These are phyloP conservation scores for Polytrichum formosum DNA, from an alignment of 225 moss, liverwort and hornwort genomes.

Conservation along the genomic window DNA sequence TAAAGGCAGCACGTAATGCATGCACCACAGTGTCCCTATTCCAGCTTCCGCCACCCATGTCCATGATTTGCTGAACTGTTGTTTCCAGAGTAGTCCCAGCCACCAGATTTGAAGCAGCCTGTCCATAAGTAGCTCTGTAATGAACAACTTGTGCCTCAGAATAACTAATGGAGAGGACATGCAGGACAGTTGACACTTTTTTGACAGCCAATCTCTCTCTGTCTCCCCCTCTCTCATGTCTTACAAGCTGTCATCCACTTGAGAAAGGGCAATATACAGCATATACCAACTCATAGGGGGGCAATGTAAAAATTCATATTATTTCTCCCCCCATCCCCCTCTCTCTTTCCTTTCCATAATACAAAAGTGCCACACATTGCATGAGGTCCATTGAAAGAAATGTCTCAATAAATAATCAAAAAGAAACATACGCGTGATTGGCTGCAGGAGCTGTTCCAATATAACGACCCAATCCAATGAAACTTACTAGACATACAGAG, in stretches of 20 bases:
- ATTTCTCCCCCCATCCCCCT: not conserved
- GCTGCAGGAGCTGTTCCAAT: slow-evolving; percentile 28
- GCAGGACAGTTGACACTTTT: not conserved
- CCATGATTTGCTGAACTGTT: slow-evolving; percentile 64
- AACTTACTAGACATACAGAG: no score
- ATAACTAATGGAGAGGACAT: not conserved
- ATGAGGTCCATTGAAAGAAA: not conserved
- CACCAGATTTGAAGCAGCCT: slow-evolving; percentile 66
- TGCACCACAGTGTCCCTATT: slow-evolving; percentile 64
- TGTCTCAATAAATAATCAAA: not conserved
- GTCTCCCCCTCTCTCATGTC: not conserved
- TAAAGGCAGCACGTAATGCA: slow-evolving; percentile 66
- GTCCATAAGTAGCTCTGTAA: slow-evolving; percentile 47
- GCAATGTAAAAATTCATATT: no score
- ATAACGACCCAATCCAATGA: no score
- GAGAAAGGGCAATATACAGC: not conserved
- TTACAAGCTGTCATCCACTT: not conserved
- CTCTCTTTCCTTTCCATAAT: not conserved
- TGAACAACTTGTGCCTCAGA: not conserved
- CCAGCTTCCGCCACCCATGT: slow-evolving; percentile 76
- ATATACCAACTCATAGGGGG: not conserved
- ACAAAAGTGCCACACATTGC: not conserved
- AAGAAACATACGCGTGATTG: slow-evolving; percentile 4
- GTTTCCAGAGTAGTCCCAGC: slow-evolving; percentile 53
- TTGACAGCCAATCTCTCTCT: not conserved